A percentile compares a stretch with the other conserved stretches of the same genome.
phyloP scores from a whole-genome alignment of 371 early-diverging fungal species.

The Apophysomyces ossiformis region DNA sequence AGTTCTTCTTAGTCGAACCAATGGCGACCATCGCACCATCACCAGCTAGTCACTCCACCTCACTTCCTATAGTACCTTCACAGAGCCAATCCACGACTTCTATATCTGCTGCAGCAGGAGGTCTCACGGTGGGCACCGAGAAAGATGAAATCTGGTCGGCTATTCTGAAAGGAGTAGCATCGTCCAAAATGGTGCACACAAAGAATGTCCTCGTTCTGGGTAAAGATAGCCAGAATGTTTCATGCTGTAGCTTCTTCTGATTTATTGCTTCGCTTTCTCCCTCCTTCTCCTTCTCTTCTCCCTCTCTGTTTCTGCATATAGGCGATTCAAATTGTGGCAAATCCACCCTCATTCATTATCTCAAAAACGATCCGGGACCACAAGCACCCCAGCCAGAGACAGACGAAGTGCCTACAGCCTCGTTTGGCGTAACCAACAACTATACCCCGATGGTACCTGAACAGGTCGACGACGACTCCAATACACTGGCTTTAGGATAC shows the following conservation, averaged over 20 bases:
- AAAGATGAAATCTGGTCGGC: constrained; percentile 78
- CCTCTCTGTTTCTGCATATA: constrained; percentile 6
- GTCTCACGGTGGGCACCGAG: constrained; percentile 27
- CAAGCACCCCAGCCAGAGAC: constrained; percentile 32
- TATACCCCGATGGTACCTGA: constrained; percentile 27
- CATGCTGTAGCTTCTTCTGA: neutral
- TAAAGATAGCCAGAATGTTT: constrained; percentile 22
- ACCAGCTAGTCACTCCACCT: neutral
- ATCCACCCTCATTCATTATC: constrained; percentile 64
- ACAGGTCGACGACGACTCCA: constrained; percentile 26
- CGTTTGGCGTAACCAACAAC: constrained; percentile 27
- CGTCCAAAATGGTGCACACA: constrained; percentile 69
- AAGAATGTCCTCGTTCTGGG: constrained; percentile 78
- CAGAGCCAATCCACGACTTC: constrained; percentile 36
- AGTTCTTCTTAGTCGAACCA: neutral
- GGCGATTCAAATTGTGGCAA: constrained; percentile 77
- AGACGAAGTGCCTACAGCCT: constrained; percentile 31
- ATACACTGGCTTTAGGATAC: constrained; percentile 74
- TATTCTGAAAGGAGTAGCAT: constrained; percentile 72
- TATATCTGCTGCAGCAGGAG: constrained; percentile 9
- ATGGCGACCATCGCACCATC: constrained; percentile 10
- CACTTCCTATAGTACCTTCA: constrained; percentile 30
- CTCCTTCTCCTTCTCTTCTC: too few relatives aligned
- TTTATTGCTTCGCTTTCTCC: neutral
- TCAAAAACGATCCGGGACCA: constrained; percentile 58